A percentile compares a stretch with the other conserved stretches of the same genome.
phyloP scores from a whole-genome alignment of 2,329 filamentous ascomycete species.

The Cytospora piceicola region DNA sequence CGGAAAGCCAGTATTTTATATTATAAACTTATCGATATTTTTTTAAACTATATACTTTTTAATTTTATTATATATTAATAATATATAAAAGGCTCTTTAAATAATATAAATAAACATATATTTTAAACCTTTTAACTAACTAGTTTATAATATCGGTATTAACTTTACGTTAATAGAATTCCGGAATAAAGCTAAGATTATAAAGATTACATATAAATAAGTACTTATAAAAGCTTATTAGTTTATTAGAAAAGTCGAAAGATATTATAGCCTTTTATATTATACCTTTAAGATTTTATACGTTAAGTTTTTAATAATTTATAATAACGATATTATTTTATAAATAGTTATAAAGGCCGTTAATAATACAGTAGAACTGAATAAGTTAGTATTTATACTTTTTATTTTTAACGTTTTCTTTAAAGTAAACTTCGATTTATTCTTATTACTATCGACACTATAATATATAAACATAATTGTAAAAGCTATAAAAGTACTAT shows the following conservation, averaged over 20 bases:
- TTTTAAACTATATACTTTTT: too few relatives aligned
- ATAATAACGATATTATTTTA: background rate
- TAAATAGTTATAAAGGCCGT: background rate
- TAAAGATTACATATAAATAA: conserved; percentile 2
- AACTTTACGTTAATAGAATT: background rate
- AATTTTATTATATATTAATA: background rate
- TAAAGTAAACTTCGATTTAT: too few relatives aligned
- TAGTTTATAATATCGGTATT: background rate
- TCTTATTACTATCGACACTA: too few relatives aligned
- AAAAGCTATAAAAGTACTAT: too few relatives aligned
- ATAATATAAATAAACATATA: background rate
- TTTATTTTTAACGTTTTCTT: too few relatives aligned
- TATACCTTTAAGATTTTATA: background rate
- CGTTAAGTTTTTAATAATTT: background rate
- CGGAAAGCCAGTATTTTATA: too few relatives aligned
- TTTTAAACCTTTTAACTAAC: background rate
- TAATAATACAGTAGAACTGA: background rate
- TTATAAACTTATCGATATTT: too few relatives aligned
- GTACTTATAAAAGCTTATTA: conserved; percentile 7
- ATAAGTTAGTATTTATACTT: too few relatives aligned
- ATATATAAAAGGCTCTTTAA: background rate
- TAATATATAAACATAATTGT: too few relatives aligned
- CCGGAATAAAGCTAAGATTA: background rate
- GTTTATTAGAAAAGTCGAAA: background rate
- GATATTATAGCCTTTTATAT: background rate